Evolutionary conservation across 768 basidiomycete species (phyloP), one percentile per base, ranked within the genome.

Genomic region (Calocybe cyanea): DNA sequence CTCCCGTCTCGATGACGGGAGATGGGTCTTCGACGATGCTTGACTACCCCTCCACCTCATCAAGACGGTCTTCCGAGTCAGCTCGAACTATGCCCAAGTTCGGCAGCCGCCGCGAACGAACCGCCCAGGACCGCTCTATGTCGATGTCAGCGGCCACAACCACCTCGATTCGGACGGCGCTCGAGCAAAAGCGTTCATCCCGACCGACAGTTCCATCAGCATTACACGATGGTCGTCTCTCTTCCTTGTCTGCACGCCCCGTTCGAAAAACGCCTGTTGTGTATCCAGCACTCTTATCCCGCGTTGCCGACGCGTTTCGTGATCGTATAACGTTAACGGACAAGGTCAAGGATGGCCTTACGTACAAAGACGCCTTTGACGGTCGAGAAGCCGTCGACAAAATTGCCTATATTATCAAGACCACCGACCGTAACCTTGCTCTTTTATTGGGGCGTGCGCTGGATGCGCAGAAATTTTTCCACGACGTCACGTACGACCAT

Each of bases 401-500:
- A 68, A 91, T 99, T 53, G 87, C 92, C 11, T 92, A 96, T 60
- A 95, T 99, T 61, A 96, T 98, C 77, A 94, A 94, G 68, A 98
- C 96, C 2, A 92, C 93, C 5, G 96, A 99, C 67, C 79, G 96
- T 11, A 98, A 96, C 65, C 77, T 99, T 20, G 96, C 96, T 9
- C 70, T 98, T 36, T 74, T 99, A 2, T 77, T 98, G n/a, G 96
- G 96, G 4, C 80, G 96, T 33, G 93, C 96, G 2, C 72, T 99
- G 43, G 96, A 98, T 59, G 87, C 94, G 7, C 96, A 98, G 64
- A 98, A 98, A 68, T 98, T 92, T 69, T 98, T 99, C 62, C 96
- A 99, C 60, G 96, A 98, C 59, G 96, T 99, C 54, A 97, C 96
- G 7, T 99, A 98, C 60, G 95, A 97, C 59, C 96, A 99, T 63